phyloP scores from a whole-genome alignment of 1,139 yeast genomes.

The Candida albicans region DNA sequence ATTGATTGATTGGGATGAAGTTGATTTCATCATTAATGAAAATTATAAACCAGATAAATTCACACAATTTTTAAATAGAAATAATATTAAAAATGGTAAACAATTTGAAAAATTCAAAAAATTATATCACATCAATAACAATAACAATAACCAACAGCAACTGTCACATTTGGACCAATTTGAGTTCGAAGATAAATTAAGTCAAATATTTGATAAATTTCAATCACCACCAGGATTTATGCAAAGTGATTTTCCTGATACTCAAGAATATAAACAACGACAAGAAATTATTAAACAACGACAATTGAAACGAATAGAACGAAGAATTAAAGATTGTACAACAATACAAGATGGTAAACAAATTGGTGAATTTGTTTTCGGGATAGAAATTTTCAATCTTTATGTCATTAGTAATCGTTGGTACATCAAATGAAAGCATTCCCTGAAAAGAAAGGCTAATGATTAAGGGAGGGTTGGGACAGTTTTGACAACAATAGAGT shows the following conservation, averaged over 20 bases:
- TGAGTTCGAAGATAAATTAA: slow-evolving; percentile 22
- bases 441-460: no score
- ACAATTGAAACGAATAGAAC: slow-evolving; percentile 19
- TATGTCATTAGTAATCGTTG: slow-evolving; percentile 15
- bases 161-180: slow-evolving; percentile 21
- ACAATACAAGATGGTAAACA: slow-evolving; percentile 13
- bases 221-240: slow-evolving; percentile 69
- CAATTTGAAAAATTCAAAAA: slow-evolving; percentile 32
- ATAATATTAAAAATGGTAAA: slow-evolving; percentile 21
- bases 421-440: slow-evolving; percentile 5
- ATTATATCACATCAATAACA: slow-evolving; percentile 19
- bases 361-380: slow-evolving; percentile 21
- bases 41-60: slow-evolving; percentile 18
- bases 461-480: slow-evolving; percentile 3
- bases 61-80: slow-evolving; percentile 7
- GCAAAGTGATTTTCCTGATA: slow-evolving; percentile 59
- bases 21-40: slow-evolving; percentile 48
- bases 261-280: slow-evolving; percentile 45
- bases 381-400: slow-evolving; percentile 17
- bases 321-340: slow-evolving; percentile 19
- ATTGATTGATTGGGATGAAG: slow-evolving; percentile 38
- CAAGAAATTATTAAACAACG: slow-evolving; percentile 17
- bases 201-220: slow-evolving; percentile 42
- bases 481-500: no score
- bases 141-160: slow-evolving; percentile 14